These are phyloP conservation scores for Apodospora peruviana DNA, from an alignment of 495 filamentous ascomycete species.

Conservation along the genomic window DNA sequence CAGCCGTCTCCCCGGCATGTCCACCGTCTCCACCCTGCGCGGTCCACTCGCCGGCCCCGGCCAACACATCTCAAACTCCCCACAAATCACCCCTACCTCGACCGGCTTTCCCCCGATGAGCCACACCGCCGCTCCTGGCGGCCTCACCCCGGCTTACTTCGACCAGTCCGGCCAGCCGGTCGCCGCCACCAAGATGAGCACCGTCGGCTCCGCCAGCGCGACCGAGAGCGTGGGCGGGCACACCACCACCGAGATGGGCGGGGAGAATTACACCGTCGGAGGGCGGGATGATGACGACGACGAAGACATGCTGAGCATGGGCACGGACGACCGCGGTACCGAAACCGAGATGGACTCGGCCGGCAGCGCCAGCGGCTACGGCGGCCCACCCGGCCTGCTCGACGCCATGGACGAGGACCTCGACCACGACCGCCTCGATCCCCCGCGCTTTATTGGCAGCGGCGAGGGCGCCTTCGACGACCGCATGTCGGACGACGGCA, in stretches of 20 bases:
- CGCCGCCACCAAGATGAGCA: conserved; percentile 63
- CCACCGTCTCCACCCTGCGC: conserved; percentile 67
- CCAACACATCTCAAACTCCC: conserved; percentile 16
- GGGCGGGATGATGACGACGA: conserved; percentile 37
- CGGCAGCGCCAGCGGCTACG: conserved; percentile 28
- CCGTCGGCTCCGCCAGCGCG: conserved; percentile 74
- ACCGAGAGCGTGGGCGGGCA: conserved; percentile 64
- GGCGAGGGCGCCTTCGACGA: conserved; percentile 61
- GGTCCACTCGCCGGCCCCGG: conserved; percentile 27
- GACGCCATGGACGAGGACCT: conserved; percentile 39
- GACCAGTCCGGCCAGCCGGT: conserved; percentile 57
- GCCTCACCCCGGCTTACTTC: conserved; percentile 59
- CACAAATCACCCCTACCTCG: conserved; percentile 26
- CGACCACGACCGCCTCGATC: conserved; percentile 6
- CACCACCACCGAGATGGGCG: conserved; percentile 56
- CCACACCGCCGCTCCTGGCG: conserved; percentile 17
- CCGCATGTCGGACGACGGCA: conserved; percentile 70
- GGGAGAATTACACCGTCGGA: conserved; percentile 28
- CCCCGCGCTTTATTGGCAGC: conserved; percentile 24
- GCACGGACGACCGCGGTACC: conserved; percentile 33
- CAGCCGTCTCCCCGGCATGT: conserved; percentile 80
- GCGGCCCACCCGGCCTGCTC: conserved; percentile 21
- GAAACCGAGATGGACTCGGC: conserved; percentile 32
- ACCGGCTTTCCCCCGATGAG: conserved; percentile 15
- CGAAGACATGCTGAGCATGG: conserved; percentile 42